Conservation (phyloP, 2,329 filamentous ascomycete species). For the Parastagonospora avenae region DNA sequence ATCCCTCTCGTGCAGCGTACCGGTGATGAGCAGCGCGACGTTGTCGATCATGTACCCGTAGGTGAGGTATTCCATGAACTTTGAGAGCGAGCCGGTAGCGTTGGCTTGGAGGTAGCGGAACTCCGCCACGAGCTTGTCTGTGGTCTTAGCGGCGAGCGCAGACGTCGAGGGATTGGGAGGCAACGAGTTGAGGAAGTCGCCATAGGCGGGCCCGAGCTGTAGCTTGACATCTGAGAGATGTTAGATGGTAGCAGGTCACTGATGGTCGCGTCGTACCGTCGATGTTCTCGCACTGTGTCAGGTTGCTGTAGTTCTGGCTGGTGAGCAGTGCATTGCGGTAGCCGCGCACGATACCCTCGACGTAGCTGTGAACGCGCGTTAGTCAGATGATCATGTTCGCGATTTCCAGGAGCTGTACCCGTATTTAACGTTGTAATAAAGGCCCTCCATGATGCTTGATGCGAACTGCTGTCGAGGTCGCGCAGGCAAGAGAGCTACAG, state of each 20-base stretch:
- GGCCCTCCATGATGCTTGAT: conserved; percentile 74
- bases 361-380: conserved; percentile 66
- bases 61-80: conserved; percentile 97
- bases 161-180: conserved; percentile 97
- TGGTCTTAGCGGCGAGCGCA: conserved; percentile 89
- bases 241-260: conserved; percentile 4
- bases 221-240: conserved; percentile 82
- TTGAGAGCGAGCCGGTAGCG: conserved; percentile 84
- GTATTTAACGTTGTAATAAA: conserved; percentile 93
- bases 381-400: conserved; percentile 3
- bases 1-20: conserved; percentile 95
- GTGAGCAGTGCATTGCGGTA: conserved; percentile 95
- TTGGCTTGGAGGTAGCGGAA: conserved; percentile 97
- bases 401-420: conserved; percentile 62
- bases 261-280: conserved; percentile 68
- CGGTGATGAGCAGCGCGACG: conserved; percentile 95
- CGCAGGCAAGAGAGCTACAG: conserved; percentile 25
- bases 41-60: conserved; percentile 99
- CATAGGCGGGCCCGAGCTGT: conserved; percentile 93
- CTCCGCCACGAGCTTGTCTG: conserved; percentile 96
- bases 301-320: conserved; percentile 87
- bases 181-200: conserved; percentile 91
- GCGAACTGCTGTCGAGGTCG: conserved; percentile 12
- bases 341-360: conserved; percentile 95
- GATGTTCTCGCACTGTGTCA: conserved; percentile 97